These are phyloP conservation scores for Athelia psychrophila DNA, from an alignment of 1,284 basidiomycete species.

Conservation along the genomic window DNA sequence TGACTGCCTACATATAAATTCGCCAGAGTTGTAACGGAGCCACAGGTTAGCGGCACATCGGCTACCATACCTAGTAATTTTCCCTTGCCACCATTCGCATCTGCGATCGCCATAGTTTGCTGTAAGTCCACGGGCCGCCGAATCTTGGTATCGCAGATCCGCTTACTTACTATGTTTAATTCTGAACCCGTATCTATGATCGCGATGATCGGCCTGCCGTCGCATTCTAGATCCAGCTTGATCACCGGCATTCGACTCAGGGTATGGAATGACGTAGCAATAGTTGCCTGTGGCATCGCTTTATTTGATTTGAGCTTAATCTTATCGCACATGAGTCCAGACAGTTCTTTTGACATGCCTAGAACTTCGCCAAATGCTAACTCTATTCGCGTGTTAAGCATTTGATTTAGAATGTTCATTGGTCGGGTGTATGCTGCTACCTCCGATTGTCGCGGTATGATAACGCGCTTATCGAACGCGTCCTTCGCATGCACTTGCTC, in stretches of 20 bases:
- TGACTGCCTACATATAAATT: conserved; percentile 15
- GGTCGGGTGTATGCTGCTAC: background rate
- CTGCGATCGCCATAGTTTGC: conserved; percentile 13
- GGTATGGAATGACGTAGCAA: background rate
- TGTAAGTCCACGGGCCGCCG: conserved; percentile 12
- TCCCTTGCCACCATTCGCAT: conserved; percentile 19
- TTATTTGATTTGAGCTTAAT: background rate
- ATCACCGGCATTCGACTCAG: background rate
- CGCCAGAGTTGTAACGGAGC: conserved; percentile 9
- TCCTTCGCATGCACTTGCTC: too few relatives aligned
- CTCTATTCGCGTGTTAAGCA: background rate
- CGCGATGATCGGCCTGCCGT: conserved; percentile 8
- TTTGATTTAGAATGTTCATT: background rate
- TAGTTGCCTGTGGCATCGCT: background rate
- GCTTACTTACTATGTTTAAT: conserved; percentile 15
- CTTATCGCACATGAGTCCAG: background rate
- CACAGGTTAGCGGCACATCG: conserved; percentile 13
- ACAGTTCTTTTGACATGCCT: background rate
- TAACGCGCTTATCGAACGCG: background rate
- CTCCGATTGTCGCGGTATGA: background rate
- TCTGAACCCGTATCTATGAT: conserved; percentile 23
- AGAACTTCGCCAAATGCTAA: background rate
- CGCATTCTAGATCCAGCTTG: conserved; percentile 1
- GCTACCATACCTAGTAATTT: conserved; percentile 12
- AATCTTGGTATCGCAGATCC: background rate